phyloP scores from a whole-genome alignment of 2,329 filamentous ascomycete species.

The Paracorniculantispora psalliotae region DNA sequence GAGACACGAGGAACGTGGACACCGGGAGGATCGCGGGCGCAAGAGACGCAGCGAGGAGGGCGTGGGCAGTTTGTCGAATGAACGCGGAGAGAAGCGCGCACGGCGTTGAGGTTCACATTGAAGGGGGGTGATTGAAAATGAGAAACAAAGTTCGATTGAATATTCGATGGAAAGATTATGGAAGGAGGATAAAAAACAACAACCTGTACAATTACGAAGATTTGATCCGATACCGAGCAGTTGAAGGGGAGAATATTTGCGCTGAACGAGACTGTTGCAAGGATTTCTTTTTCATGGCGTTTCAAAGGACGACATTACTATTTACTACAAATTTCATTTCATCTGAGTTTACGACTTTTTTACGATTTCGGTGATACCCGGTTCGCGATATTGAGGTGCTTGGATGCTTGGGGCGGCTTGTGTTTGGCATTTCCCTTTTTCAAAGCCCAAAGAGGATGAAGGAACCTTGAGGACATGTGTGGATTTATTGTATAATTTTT shows the following conservation, averaged over 20 bases:
- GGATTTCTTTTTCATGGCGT: background rate
- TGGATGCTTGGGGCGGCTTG: background rate
- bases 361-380: background rate
- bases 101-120: constrained; percentile 37
- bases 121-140: constrained; percentile 4
- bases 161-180: background rate
- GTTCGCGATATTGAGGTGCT: too few relatives aligned
- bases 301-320: background rate
- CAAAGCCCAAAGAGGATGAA: too few relatives aligned
- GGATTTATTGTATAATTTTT: too few relatives aligned
- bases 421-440: too few relatives aligned
- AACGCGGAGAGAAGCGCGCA: constrained; percentile 48
- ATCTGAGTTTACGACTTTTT: background rate
- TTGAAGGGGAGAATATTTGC: background rate
- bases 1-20: constrained; percentile 26
- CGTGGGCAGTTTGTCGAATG: constrained; percentile 31
- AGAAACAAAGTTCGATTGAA: background rate
- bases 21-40: constrained; percentile 33
- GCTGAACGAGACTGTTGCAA: constrained; percentile 7
- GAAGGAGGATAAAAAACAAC: background rate
- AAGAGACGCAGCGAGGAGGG: constrained; percentile 48
- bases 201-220: constrained; percentile 3
- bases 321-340: background rate
- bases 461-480: too few relatives aligned
- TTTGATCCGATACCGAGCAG: background rate